Evolutionary conservation across 2,329 filamentous ascomycete genomes (phyloP).

Genomic region (Hirsutella thompsonii): DNA sequence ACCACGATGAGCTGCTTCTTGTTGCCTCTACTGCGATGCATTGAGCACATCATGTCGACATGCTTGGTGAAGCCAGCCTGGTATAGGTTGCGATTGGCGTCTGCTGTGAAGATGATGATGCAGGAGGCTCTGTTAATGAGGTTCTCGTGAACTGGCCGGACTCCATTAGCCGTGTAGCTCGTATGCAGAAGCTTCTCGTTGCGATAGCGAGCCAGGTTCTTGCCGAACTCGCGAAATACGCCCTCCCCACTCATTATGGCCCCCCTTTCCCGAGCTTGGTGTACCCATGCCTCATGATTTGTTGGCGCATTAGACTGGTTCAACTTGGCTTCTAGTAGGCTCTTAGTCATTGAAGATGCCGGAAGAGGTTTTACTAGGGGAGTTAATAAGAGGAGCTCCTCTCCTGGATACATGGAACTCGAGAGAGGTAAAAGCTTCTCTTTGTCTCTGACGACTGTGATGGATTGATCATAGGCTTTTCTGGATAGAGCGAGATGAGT

Average conservation of each 20-base stretch:
- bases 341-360: slow-evolving; percentile 71
- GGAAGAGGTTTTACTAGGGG: slow-evolving; percentile 87
- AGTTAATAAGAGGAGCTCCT: slow-evolving; percentile 81
- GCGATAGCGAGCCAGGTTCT: slow-evolving; percentile 72
- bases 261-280: slow-evolving; percentile 41
- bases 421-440: slow-evolving; percentile 73
- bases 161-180: slow-evolving; percentile 87
- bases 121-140: slow-evolving; percentile 78
- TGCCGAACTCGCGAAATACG: slow-evolving; percentile 81
- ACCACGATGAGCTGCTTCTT: slow-evolving; percentile 87
- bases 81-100: slow-evolving; percentile 87
- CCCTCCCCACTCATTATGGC: slow-evolving; percentile 82
- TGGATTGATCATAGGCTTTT: slow-evolving; percentile 81
- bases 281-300: slow-evolving; percentile 42
- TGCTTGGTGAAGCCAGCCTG: slow-evolving; percentile 94
- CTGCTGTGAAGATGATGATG: slow-evolving; percentile 83
- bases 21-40: slow-evolving; percentile 62
- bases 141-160: slow-evolving; percentile 86
- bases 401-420: slow-evolving; percentile 66
- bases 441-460: slow-evolving; percentile 85
- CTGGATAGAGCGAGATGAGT: slow-evolving; percentile 71
- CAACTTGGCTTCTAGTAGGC: slow-evolving; percentile 43
- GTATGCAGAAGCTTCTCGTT: slow-evolving; percentile 84
- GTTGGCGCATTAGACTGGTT: slow-evolving; percentile 19
- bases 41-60: slow-evolving; percentile 87